Conservation (phyloP, 2,329 filamentous ascomycete species). For the Sporothrix curviconia region DNA sequence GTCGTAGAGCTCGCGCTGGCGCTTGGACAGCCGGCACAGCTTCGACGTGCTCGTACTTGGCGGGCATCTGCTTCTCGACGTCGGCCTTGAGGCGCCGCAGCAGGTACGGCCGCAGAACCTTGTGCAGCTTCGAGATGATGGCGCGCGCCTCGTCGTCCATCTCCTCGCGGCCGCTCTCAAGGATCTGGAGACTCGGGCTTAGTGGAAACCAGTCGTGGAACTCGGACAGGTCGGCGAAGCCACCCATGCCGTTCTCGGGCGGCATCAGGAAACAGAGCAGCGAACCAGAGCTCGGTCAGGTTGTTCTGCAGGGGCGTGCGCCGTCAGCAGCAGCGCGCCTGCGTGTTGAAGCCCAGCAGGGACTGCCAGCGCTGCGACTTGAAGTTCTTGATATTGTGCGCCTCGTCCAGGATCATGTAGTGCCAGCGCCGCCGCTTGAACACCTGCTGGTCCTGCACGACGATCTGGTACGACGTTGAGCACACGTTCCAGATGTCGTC, state of each 20-base stretch:
- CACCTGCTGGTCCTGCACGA: constrained; percentile 86
- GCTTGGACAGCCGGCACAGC: constrained; percentile 89
- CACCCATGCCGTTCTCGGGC: constrained; percentile 75
- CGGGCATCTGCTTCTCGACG: constrained; percentile 98
- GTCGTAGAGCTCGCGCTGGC: constrained; percentile 92
- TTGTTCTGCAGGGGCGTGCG: constrained; percentile 96
- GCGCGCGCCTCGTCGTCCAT: constrained; percentile 91
- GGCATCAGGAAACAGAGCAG: constrained; percentile 95
- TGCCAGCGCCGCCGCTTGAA: constrained; percentile 93
- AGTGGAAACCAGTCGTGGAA: constrained; percentile 95
- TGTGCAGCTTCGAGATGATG: constrained; percentile 89
- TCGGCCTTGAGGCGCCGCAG: constrained; percentile 88
- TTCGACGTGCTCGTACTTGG: constrained; percentile 96
- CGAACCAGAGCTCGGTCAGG: constrained; percentile 92
- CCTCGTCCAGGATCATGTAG: constrained; percentile 96
- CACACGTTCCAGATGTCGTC: constrained; percentile 94
- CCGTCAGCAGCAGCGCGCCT: constrained; percentile 80
- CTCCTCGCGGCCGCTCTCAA: constrained; percentile 87
- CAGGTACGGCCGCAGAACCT: constrained; percentile 86
- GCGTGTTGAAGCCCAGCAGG: constrained; percentile 86
- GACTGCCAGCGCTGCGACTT: constrained; percentile 96
- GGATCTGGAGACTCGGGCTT: constrained; percentile 91
- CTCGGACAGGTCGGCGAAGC: constrained; percentile 89
- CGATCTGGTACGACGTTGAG: constrained; percentile 95
- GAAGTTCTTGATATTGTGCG: constrained; percentile 99